These are phyloP conservation scores for Cucumis melo DNA, from an alignment of 306 rosid species.

Conservation along the genomic window DNA sequence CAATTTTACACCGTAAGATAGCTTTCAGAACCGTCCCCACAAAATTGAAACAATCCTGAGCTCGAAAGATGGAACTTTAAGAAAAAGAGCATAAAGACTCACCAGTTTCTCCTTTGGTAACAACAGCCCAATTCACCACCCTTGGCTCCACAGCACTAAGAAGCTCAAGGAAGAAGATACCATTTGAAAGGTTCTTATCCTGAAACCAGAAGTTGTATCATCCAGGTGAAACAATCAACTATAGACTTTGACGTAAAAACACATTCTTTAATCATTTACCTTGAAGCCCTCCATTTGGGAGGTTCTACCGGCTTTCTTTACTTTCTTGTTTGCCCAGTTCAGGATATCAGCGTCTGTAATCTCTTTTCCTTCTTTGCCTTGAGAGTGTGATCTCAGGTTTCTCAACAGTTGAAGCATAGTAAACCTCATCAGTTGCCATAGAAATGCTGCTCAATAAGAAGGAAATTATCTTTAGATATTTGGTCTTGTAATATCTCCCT, in stretches of 20 bases:
- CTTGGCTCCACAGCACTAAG: constrained; percentile 91
- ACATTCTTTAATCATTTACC: constrained; percentile 34
- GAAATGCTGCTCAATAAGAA: constrained; percentile 41
- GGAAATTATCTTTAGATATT: neutral
- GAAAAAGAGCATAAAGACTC: constrained; percentile 8
- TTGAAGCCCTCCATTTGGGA: constrained; percentile 87
- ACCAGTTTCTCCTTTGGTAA: constrained; percentile 94
- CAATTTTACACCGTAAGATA: neutral
- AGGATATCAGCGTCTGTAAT: constrained; percentile 82
- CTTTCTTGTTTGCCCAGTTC: constrained; percentile 87
- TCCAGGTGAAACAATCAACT: constrained; percentile 5
- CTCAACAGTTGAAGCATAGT: constrained; percentile 87
- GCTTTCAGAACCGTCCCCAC: neutral
- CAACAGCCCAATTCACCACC: constrained; percentile 97
- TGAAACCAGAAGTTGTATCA: constrained; percentile 17
- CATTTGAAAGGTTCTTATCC: constrained; percentile 86
- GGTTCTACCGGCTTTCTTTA: constrained; percentile 63
- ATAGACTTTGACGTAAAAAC: neutral
- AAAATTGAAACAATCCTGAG: neutral
- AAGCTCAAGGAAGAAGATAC: constrained; percentile 93
- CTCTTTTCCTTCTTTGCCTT: constrained; percentile 70
- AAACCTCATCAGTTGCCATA: constrained; percentile 98
- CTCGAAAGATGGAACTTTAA: neutral
- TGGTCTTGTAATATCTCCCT: neutral
- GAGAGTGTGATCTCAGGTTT: constrained; percentile 89